Percentiles rank a stretch among this genome's conserved stretches.
These are phyloP conservation scores for Solanum ahanhuiri DNA, from an alignment of 257 asterid genomes.

Conservation along the genomic window DNA sequence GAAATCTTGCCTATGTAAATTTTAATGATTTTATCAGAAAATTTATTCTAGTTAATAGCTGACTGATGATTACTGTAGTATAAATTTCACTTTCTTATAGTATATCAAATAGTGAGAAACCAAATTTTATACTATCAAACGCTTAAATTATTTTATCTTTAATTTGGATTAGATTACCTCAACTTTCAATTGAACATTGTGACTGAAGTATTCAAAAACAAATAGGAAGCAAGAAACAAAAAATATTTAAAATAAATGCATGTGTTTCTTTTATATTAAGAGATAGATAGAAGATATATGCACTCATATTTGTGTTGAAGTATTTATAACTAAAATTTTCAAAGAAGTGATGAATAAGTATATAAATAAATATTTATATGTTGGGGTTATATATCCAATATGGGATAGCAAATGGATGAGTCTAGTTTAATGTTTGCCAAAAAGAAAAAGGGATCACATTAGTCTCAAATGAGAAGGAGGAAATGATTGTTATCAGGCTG, in stretches of 20 bases:
- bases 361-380: neutral
- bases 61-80: neutral
- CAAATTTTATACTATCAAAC: neutral
- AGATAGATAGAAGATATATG: neutral
- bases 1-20: too few species aligned
- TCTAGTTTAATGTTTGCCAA: too few species aligned
- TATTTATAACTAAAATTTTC: neutral
- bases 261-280: neutral
- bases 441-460: neutral
- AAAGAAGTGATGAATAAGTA: neutral
- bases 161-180: neutral
- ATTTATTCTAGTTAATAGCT: neutral
- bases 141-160: neutral
- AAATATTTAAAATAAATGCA: neutral
- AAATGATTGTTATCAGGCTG: neutral
- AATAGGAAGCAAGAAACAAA: neutral
- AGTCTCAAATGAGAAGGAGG: neutral
- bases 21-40: too few species aligned
- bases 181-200: too few species aligned
- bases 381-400: neutral
- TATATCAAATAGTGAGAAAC: neutral
- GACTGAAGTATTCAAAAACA: neutral
- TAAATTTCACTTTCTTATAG: neutral
- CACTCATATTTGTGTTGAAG: neutral
- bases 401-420: neutral